Base-by-base conservation (phyloP, 768 basidiomycete species). In the Lactarius quietus region DNA sequence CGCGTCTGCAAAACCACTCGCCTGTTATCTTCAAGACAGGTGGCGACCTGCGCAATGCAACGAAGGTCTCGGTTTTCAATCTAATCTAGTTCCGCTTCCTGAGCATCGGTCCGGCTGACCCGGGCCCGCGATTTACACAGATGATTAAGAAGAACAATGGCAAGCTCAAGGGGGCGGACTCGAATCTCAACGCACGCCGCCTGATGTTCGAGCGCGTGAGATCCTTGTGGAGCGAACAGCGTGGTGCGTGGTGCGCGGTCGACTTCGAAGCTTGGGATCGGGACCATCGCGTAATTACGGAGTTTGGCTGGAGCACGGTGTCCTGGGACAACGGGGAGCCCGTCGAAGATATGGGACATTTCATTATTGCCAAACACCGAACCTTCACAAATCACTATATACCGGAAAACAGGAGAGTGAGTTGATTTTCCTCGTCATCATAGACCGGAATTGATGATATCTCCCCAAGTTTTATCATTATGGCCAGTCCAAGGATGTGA, bases 251-350 rank as follows among this genome's bases (percentile, higher is more conserved):
- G 89, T 83, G 83, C 71, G 84, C 91, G 18, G 75, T 93, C 58
- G 93, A 94, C 73, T 87, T 94, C 67, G 93, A 94, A 75, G 84
- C 82, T 20, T 94, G 91, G 91, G 93, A 95, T 72, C 74, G 75
- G 48, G 89, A 92, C 51, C 89, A 92, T 70, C 82, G 77, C 1
- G 67, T 87, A 26, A 78, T 93, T 67, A 92, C 90, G 28, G 93
- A 95, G 73, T 88, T 92, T 69, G 93, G 93, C n/a, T 93, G 85
- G 82, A 84, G 85, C 69, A 71, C 78, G 10, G 69, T 87, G 35
- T 78, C 76, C 10, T 92, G 87, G 85, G 77, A 83, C 57, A 77
- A 81, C 29, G 85, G 81, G 5, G 51, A 77, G 48, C 79, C 78
- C 71, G 70, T 84, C 45, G 76, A 77, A 41, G 81, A 85, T 58